Conservation (phyloP, 1,284 basidiomycete species). For the Hemileia vastatrix region DNA sequence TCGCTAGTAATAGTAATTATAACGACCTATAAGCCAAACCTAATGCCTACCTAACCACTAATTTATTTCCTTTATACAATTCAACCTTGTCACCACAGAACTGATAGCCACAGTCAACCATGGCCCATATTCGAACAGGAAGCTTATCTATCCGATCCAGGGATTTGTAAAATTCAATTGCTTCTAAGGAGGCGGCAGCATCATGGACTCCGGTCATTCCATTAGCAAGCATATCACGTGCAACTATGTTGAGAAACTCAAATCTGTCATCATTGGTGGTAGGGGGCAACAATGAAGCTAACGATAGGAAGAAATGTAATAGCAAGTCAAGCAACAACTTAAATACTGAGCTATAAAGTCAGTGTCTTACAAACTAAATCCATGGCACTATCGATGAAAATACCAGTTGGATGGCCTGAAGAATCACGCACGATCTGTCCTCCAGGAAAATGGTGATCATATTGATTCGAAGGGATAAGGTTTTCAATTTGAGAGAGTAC, state of each 20-base stretch:
- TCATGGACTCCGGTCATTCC: slow-evolving; percentile 20
- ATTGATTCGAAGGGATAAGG: slow-evolving; percentile 9
- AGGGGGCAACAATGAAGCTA: slow-evolving; percentile 8
- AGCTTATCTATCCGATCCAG: slow-evolving; percentile 12
- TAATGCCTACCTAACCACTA: slow-evolving; percentile 12
- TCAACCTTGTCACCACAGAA: slow-evolving; percentile 15
- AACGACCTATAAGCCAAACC: neutral
- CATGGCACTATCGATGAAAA: slow-evolving; percentile 39
- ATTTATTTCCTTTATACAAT: slow-evolving; percentile 4
- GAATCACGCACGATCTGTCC: slow-evolving; percentile 31
- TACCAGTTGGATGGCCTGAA: slow-evolving; percentile 29
- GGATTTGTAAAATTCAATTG: slow-evolving; percentile 15
- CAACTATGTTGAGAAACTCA: slow-evolving; percentile 4
- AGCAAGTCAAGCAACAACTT: slow-evolving; percentile 24
- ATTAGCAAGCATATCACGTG: slow-evolving; percentile 17
- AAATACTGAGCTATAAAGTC: neutral
- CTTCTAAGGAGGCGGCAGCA: slow-evolving; percentile 13
- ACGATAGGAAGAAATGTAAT: no score
- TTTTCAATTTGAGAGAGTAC: slow-evolving; percentile 26
- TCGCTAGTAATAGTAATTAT: neutral
- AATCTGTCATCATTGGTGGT: slow-evolving; percentile 18
- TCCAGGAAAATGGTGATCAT: slow-evolving; percentile 25
- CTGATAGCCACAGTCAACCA: slow-evolving; percentile 15
- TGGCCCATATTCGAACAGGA: slow-evolving; percentile 12
- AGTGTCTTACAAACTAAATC: slow-evolving; percentile 27